phyloP scores from a whole-genome alignment of 148 eudicot species.

The Simmondsia chinensis region DNA sequence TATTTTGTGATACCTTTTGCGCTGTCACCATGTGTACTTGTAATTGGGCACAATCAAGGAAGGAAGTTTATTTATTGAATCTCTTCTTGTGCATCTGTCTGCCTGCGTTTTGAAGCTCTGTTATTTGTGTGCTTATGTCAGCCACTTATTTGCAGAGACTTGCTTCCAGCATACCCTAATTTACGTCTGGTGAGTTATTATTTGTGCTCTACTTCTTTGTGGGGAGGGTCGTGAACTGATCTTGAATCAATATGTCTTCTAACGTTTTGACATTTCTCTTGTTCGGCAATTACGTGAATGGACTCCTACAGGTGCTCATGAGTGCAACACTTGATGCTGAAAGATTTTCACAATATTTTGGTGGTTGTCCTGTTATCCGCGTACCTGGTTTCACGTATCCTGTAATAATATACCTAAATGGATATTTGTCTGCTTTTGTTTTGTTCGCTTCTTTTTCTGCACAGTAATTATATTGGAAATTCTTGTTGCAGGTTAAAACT shows the following conservation, averaged over 20 bases:
- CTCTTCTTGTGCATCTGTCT: constrained; percentile 4
- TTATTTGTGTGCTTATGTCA: constrained; percentile 13
- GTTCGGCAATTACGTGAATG: constrained; percentile 4
- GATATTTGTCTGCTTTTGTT: background rate
- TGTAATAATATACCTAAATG: constrained; percentile 32
- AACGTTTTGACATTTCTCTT: no score
- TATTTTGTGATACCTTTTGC: background rate
- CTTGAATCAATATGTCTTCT: no score
- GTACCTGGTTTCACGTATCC: constrained; percentile 98
- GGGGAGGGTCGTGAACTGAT: no score
- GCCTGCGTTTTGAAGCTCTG: constrained; percentile 8
- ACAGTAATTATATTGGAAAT: constrained; percentile 5
- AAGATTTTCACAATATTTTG: constrained; percentile 87
- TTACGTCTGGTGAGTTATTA: constrained; percentile 64
- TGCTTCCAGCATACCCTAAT: constrained; percentile 77
- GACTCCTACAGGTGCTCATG: constrained; percentile 68
- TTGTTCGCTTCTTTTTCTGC: constrained; percentile 1
- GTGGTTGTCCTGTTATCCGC: constrained; percentile 82
- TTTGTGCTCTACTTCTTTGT: no score
- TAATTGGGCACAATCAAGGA: background rate
- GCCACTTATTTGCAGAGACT: constrained; percentile 60
- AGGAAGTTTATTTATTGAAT: constrained; percentile 1
- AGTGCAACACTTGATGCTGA: constrained; percentile 98
- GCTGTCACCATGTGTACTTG: background rate
- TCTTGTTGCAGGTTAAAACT: constrained; percentile 55